Base-by-base conservation (phyloP, 768 basidiomycete genomes). In the Naganishia friedmannii region DNA sequence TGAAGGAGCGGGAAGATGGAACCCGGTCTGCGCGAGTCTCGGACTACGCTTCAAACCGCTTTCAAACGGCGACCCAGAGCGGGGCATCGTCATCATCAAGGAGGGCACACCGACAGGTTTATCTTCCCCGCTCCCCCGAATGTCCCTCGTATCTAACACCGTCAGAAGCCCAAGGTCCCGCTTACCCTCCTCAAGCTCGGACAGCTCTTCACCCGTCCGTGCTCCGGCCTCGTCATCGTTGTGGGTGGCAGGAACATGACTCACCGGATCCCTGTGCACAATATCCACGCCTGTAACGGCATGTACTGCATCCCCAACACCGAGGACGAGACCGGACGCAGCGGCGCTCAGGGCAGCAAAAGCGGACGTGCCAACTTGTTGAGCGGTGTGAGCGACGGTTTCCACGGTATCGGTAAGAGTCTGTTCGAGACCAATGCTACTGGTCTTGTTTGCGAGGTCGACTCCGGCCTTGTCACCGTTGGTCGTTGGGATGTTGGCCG, bases 251-350 rank as follows among this genome's bases (percentile, higher is more conserved):
- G 56, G 29, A 69, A 28, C 23, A 60, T 34, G 51, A 77, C 79
- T 75, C 46, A 80, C 79, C 26, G 79, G 78, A 17, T 76, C 55
- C 28, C 69, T 45, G 66, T 77, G 75, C 28, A 75, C 70, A 29
- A 80, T 46, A 65, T 80, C 78, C 17, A 80, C 67, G 51, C 79
- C 79, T 0, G 77, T 79, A n/a, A 75, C 76, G 32, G 71, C 74
- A 60, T 78, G 78, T 13, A 79, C 77, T 42, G 74, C 77, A 37
- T 72, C 71, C 28, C 55, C 63, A 29, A 67, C 57, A 15, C 71
- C 71, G 26, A 46, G 6, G 42, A 72, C 53, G 29, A 74, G 68
- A 28, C 66, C 77, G 13, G 72, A 72, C 51, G 70, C 75, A 53
- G 74, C 73, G 8, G 74, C 70, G 55, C 57, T 65, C 13, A 80